Evolutionary conservation across 1,139 yeast species (phyloP).

Genomic region (Tardiomyces blankii): DNA sequence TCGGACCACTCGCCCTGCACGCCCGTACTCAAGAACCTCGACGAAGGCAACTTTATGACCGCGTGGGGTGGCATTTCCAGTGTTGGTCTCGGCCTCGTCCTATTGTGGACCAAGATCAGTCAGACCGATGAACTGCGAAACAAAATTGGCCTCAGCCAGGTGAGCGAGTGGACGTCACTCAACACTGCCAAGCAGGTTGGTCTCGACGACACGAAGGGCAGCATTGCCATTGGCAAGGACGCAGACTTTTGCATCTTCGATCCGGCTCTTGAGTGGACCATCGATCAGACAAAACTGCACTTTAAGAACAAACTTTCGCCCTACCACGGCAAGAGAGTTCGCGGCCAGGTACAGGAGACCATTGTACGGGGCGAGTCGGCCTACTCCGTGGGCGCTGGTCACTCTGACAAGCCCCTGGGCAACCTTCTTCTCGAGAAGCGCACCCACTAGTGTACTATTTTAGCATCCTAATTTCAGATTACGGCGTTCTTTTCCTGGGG

Average conservation of each 20-base stretch:
- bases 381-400: conserved; percentile 49
- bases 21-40: conserved; percentile 73
- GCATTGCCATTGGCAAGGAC: conserved; percentile 59
- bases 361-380: conserved; percentile 64
- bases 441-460: neutral
- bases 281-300: conserved; percentile 47
- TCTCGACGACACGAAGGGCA: conserved; percentile 59
- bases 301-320: conserved; percentile 87
- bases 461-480: too few relatives aligned
- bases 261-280: conserved; percentile 41
- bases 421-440: conserved; percentile 39
- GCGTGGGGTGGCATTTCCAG: conserved; percentile 99
- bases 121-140: conserved; percentile 17
- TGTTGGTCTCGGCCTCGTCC: conserved; percentile 81
- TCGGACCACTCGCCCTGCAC: conserved; percentile 96
- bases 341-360: conserved; percentile 70
- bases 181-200: conserved; percentile 87
- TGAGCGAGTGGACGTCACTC: conserved; percentile 66
- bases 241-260: conserved; percentile 84
- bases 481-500: too few relatives aligned
- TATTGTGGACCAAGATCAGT: conserved; percentile 64
- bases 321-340: conserved; percentile 56
- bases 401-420: conserved; percentile 46
- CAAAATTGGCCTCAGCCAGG: conserved; percentile 42
- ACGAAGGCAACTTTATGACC: conserved; percentile 73